Evolutionary conservation across 139 green algal genomes (phyloP).

Genomic region (Tetraselmis chui): DNA sequence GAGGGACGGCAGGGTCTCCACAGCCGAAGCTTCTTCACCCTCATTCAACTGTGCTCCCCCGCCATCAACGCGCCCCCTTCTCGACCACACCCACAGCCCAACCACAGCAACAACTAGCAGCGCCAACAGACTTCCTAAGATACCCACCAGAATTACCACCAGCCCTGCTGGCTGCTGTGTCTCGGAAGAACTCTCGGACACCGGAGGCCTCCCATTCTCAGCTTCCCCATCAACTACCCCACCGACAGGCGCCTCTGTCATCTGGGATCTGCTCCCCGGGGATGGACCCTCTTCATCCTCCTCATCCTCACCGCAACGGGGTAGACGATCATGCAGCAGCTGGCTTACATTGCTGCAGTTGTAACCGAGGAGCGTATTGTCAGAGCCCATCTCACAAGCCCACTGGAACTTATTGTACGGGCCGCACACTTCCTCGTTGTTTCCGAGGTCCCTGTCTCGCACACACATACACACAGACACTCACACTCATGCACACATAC

Average conservation of each 20-base stretch:
- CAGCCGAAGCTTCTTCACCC: too few relatives aligned
- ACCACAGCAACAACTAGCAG: background rate
- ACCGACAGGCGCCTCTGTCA: background rate
- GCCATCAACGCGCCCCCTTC: background rate
- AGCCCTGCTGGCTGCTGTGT: background rate
- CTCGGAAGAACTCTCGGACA: background rate
- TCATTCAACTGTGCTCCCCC: background rate
- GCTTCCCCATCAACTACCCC: background rate
- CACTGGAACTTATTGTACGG: background rate
- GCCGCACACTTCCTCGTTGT: background rate
- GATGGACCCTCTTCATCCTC: background rate
- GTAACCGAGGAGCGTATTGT: background rate
- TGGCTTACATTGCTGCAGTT: background rate
- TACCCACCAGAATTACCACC: background rate
- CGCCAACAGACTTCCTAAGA: background rate
- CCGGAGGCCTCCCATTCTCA: background rate
- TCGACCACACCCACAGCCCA: background rate
- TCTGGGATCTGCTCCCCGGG: too few relatives aligned
- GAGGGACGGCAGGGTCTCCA: too few relatives aligned
- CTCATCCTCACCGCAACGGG: background rate
- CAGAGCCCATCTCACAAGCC: background rate
- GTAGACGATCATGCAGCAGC: background rate
- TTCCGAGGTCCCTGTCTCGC: background rate
- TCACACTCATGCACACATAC: background rate
- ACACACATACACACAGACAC: background rate